Percentiles rank a stretch among this genome's conserved stretches.
Evolutionary conservation across 768 basidiomycete genomes (phyloP).

Genomic region (Rhodosporidiobolus odoratus): DNA sequence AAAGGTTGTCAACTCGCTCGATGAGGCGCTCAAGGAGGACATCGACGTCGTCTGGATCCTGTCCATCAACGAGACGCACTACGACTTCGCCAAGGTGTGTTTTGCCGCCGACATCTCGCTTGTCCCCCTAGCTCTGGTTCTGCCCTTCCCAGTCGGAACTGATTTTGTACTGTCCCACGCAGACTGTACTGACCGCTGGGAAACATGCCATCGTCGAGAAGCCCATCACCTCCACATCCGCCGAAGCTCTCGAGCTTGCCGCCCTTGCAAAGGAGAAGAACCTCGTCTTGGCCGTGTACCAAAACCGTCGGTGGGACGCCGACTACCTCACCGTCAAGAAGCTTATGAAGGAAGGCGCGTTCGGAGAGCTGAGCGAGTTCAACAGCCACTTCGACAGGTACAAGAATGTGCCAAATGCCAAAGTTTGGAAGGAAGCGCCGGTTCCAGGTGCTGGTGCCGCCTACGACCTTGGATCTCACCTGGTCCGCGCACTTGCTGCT

Average conservation of each 20-base stretch:
- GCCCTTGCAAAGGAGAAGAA: slow-evolving; percentile 58
- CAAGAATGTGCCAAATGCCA: slow-evolving; percentile 37
- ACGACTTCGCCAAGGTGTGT: slow-evolving; percentile 57
- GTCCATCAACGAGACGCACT: slow-evolving; percentile 72
- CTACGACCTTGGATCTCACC: slow-evolving; percentile 74
- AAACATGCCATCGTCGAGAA: slow-evolving; percentile 67
- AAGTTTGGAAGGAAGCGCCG: slow-evolving; percentile 70
- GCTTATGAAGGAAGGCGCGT: slow-evolving; percentile 52
- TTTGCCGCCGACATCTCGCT: slow-evolving; percentile 46
- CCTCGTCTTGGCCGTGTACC: slow-evolving; percentile 54
- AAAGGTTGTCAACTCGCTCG: slow-evolving; percentile 59
- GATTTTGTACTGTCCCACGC: background rate
- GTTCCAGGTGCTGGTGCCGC: slow-evolving; percentile 61
- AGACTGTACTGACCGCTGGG: slow-evolving; percentile 12
- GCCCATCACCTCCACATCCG: slow-evolving; percentile 61
- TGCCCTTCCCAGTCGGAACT: slow-evolving; percentile 40
- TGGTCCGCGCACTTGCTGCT: slow-evolving; percentile 44
- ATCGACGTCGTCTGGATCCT: slow-evolving; percentile 60
- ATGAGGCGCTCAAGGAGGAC: slow-evolving; percentile 61
- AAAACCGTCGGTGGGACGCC: slow-evolving; percentile 64
- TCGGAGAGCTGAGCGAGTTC: slow-evolving; percentile 43
- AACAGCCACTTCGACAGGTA: slow-evolving; percentile 65
- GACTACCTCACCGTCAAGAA: slow-evolving; percentile 65
- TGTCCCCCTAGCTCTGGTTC: background rate
- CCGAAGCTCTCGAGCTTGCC: slow-evolving; percentile 60